Evolutionary conservation across 148 eudicot genomes (phyloP), one percentile per base, ranked within the genome.

Genomic region (Arctostaphylos glauca): DNA sequence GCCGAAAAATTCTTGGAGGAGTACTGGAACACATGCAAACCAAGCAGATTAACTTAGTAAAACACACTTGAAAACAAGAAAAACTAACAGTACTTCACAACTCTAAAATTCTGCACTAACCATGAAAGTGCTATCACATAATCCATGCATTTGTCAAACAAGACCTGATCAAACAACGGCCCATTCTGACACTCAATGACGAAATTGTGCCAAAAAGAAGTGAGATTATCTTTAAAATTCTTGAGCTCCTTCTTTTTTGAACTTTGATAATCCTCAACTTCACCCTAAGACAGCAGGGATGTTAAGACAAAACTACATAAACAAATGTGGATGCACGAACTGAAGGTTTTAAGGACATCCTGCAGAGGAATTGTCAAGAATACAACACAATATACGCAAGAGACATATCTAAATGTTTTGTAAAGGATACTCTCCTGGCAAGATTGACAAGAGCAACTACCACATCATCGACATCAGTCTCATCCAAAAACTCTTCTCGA

Each of bases 111-210:
- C 78, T 66, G 72, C 25, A 88, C 91, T 86, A 58, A 94, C 99
- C 99, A 96, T 86, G 99, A 96, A 78, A 96, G 81, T 78, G 99
- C 99, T 88, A 96, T 96, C 73, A 96, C 90, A 90, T 94, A 96
- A 86, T 94, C 94, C 85, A 92, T 91, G 90, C 98, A 96, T 88
- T 93, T 94, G 81, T 93, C 97, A 83, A 94, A 90, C 84, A 96
- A 84, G 80, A 84, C 78, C 62, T 92, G 90, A 86, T 96, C 99
- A 86, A 94, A 96, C 72, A 96, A 89, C 16, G 99, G 97, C 55
- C 98, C 99, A 89, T 89, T 93, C 81, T 93, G 97, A 86, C 99
- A 89, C 88, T 96, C 99, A 80, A 76, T 74, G 53, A 93, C 95
- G 88, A 96, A 81, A 86, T 87, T 89, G 84, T 96, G 94, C 99